These are phyloP conservation scores for Akanthomyces muscarius DNA, from an alignment of 2,329 filamentous ascomycete species.

Conservation along the genomic window DNA sequence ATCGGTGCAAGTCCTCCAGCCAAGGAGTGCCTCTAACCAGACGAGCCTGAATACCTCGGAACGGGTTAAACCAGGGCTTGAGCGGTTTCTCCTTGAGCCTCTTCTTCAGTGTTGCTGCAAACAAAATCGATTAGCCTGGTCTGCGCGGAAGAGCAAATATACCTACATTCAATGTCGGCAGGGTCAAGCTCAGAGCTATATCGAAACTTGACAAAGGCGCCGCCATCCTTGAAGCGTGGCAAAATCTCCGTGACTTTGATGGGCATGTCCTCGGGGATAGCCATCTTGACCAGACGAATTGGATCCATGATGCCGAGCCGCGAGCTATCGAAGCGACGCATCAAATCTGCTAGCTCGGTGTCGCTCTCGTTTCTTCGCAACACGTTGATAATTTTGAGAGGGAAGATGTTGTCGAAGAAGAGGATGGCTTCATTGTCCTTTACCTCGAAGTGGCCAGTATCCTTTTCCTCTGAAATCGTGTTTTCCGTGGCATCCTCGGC, in stretches of 20 bases:
- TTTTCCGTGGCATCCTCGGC: constrained; percentile 18
- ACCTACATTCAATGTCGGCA: constrained; percentile 41
- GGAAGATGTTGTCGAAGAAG: constrained; percentile 91
- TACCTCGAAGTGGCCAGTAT: constrained; percentile 77
- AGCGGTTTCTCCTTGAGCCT: constrained; percentile 67
- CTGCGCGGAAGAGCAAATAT: too few relatives aligned
- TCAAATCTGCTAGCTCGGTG: constrained; percentile 45
- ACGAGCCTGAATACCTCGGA: constrained; percentile 64
- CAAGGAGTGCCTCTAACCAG: constrained; percentile 82
- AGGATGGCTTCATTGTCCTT: constrained; percentile 74
- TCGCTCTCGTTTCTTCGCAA: constrained; percentile 47
- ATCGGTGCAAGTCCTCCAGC: constrained; percentile 86
- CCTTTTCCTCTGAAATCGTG: constrained; percentile 51
- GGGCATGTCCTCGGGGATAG: constrained; percentile 57
- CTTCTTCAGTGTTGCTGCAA: constrained; percentile 49
- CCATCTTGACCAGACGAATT: constrained; percentile 53
- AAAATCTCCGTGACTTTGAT: constrained; percentile 77
- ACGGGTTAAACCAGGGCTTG: constrained; percentile 86
- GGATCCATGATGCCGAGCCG: constrained; percentile 50
- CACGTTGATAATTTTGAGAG: constrained; percentile 60
- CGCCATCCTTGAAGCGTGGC: constrained; percentile 84
- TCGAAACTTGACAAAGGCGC: constrained; percentile 84
- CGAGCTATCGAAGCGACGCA: constrained; percentile 49
- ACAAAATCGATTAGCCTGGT: constrained; percentile 8
- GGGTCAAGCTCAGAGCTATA: constrained; percentile 39